Evolutionary conservation across 2,329 filamentous ascomycete genomes (phyloP), one percentile per base, ranked within the genome.

Genomic region (Ophiostoma fasciatum): DNA sequence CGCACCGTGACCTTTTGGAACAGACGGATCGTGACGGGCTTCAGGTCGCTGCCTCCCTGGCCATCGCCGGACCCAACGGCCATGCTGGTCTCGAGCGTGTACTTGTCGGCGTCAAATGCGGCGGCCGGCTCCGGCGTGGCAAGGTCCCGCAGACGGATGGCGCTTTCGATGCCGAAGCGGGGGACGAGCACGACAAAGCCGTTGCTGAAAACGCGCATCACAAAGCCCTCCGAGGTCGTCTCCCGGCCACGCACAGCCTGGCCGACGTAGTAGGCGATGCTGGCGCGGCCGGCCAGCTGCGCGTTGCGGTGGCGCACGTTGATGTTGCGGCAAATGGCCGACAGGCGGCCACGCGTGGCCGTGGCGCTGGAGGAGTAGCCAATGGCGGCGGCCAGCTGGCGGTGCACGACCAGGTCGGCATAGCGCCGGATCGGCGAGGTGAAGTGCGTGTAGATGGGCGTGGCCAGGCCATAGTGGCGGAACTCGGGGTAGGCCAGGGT

Each of bases 371-470:
- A 80, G n/a, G 87, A 87, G 63, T 96, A 96, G 40, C 80, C 82
- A 51, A 98, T 96, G 21, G 90, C 87, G 9, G 90, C 88, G 0
- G 90, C 88, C 35, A 98, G 77, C 62, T 98, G 90, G 14, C 45
- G 42, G 39, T 47, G 45, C 5, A 84, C 88, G 38, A 94, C 76
- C 3, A 98, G 71, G 62, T 98, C 90, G n/a, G 88, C 88, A 55
- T 98, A 98, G 21, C 92, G 82, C 40, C 90, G 82, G 54, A 98
- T 98, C 4, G 90, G 92, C 4, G 82, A 92, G 0, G 90, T 98
- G 60, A 98, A 98, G 58, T 98, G 90, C 3, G 90, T 98, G 63
- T 98, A 98, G 54, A 98, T 98, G 51, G 92, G 82, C 4, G 81
- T 85, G 1, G 92, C 92, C 25, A 98, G 76, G 47, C 90, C 90